Evolutionary conservation across 2,329 filamentous ascomycete species (phyloP).

Genomic region (Torrubiellomyces zombiae): DNA sequence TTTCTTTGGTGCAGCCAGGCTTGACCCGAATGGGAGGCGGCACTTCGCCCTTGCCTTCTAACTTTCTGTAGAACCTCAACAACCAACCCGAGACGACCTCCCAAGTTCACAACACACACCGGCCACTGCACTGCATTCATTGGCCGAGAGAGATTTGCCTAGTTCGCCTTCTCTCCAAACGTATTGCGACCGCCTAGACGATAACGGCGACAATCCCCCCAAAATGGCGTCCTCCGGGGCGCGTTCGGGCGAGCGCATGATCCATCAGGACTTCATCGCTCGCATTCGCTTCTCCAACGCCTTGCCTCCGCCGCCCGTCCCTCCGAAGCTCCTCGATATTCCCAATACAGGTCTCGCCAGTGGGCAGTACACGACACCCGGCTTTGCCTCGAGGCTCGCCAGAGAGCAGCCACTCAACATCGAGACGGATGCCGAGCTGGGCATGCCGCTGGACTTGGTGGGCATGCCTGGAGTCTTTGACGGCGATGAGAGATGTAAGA

Average conservation of each 20-base stretch:
- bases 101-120: neutral
- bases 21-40: too few species aligned
- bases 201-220: too few species aligned
- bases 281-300: slow-evolving; percentile 92
- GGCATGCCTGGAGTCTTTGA: slow-evolving; percentile 92
- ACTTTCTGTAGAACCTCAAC: neutral
- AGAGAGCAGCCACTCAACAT: slow-evolving; percentile 90
- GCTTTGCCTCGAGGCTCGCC: slow-evolving; percentile 76
- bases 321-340: slow-evolving; percentile 92
- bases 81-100: neutral
- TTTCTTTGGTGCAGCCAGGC: too few species aligned
- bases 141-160: neutral
- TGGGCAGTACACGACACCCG: slow-evolving; percentile 77
- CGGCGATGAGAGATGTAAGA: slow-evolving; percentile 76
- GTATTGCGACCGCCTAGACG: neutral
- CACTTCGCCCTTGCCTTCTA: too few species aligned
- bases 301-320: slow-evolving; percentile 81
- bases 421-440: slow-evolving; percentile 91
- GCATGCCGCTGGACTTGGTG: slow-evolving; percentile 91
- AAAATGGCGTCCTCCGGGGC: slow-evolving; percentile 18
- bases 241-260: slow-evolving; percentile 38
- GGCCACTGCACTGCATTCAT: too few species aligned
- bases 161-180: too few species aligned
- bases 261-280: slow-evolving; percentile 94
- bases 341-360: slow-evolving; percentile 80